Evolutionary conservation across 2,329 filamentous ascomycete species (phyloP), one percentile per base, ranked within the genome.

Genomic region (Aspergillus intermedius): DNA sequence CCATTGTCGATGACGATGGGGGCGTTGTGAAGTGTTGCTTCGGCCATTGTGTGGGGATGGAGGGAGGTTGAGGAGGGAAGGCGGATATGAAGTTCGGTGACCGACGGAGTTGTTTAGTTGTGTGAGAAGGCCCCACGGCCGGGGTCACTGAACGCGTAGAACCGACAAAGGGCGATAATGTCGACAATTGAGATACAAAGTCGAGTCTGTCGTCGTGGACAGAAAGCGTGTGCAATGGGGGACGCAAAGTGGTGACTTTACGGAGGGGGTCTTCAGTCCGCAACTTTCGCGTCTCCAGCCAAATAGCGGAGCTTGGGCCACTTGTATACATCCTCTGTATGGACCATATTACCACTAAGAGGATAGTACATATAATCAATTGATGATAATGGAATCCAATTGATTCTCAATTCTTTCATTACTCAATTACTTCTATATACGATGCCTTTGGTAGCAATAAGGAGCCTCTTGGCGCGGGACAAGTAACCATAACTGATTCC

Each of bases 1-100:
- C 93, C 93, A 75, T 98, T 98, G 81, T 98, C 93, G 64, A 98
- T 87, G 67, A 98, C 93, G 71, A 98, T 95, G 51, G 93, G 91
- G 59, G 90, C 91, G 78, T 98, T 98, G 78, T 96, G 93, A 48
- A 97, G 83, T 53, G 79, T 73, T 49, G 69, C 78, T 66, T 86
- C 84, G 56, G 79, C 76, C 81, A 85, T 84, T 60, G 55, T 62
- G 63, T 50, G 44, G 48, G 49, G 50, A 49, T 43, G 49, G 46
- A 49, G 45, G 53, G 51, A 45, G 42, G 52, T 46, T 48, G 42
- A 44, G 19, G 40, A 43, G 42, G 40, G 46, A 44, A 39, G 52
- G 44, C 39, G 51, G 47, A 48, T 53, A 19, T 17, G 43, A 17
- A 17, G 17, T 7, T 34, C 48, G 55, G 52, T 51, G 48, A 52